Conservation (phyloP, 2,329 filamentous ascomycete species). For the Penicillium sp. region DNA sequence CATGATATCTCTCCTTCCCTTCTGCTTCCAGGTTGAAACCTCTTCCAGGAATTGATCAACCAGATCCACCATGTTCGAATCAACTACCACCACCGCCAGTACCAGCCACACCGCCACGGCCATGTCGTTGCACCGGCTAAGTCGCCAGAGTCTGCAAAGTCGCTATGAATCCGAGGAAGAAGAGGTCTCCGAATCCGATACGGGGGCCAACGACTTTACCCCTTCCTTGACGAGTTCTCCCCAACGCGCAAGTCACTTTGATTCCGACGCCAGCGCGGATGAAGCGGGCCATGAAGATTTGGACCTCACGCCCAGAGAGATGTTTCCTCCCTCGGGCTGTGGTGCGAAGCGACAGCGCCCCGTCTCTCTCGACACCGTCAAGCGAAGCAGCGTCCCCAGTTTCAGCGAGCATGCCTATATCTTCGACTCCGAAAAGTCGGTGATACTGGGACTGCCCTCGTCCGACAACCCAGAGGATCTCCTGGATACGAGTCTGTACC, state of each 20-base stretch:
- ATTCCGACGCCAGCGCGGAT: conserved; percentile 29
- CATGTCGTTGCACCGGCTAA: conserved; percentile 27
- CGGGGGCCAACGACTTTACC: conserved; percentile 26
- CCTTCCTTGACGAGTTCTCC: conserved; percentile 27
- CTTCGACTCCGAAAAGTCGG: conserved; percentile 28
- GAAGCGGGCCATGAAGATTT: conserved; percentile 21
- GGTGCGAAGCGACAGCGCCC: conserved; percentile 24
- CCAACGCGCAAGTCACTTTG: conserved; percentile 20
- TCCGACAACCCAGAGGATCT: conserved; percentile 23
- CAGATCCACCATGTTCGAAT: conserved; percentile 25
- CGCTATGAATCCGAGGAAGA: conserved; percentile 38
- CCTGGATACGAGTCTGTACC: conserved; percentile 24
- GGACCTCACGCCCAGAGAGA: conserved; percentile 20
- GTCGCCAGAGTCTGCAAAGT: conserved; percentile 26
- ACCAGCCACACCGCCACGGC: conserved; percentile 5
- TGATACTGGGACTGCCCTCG: conserved; percentile 30
- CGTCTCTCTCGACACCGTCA: conserved; percentile 32
- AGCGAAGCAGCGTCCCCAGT: conserved; percentile 28
- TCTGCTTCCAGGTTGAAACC: background rate
- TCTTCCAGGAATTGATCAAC: background rate
- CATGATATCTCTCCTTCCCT: too few species aligned
- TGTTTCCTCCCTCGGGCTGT: conserved; percentile 18
- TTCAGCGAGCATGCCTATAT: conserved; percentile 28
- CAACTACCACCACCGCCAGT: conserved; percentile 4
- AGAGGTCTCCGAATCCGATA: conserved; percentile 34